Percentiles rank a stretch among this genome's conserved stretches.
Conservation (phyloP, 2,329 filamentous ascomycete genomes). For the Ophiostoma ulmi region DNA sequence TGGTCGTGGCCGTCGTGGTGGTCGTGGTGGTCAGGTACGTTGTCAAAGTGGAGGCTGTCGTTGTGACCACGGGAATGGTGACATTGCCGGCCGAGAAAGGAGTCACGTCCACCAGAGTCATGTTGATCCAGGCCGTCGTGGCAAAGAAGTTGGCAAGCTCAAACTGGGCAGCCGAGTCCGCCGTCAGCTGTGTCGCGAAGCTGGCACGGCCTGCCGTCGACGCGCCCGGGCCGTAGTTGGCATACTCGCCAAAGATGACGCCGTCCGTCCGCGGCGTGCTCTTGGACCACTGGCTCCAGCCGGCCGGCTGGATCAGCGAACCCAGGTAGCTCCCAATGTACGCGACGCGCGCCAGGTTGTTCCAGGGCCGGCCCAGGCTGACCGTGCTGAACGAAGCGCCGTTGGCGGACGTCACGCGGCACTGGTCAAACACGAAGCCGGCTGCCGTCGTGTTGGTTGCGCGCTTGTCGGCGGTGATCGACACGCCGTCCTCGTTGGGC, state of each 20-base stretch:
- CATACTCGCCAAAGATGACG: constrained; percentile 46
- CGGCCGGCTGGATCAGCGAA: constrained; percentile 32
- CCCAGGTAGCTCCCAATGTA: constrained; percentile 36
- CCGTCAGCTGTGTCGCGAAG: constrained; percentile 19
- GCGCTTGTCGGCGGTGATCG: constrained; percentile 29
- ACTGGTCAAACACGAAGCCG: constrained; percentile 46
- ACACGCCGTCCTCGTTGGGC: constrained; percentile 28
- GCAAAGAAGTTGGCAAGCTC: constrained; percentile 40
- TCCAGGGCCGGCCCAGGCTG: constrained; percentile 48
- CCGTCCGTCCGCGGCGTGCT: constrained; percentile 33
- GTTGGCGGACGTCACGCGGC: constrained; percentile 33
- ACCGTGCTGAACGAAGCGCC: constrained; percentile 28
- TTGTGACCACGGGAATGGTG: background rate
- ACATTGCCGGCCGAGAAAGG: constrained; percentile 32
- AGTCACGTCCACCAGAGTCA: constrained; percentile 36
- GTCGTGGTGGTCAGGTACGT: background rate
- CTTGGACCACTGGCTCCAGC: constrained; percentile 46
- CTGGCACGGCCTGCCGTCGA: background rate
- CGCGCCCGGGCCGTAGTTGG: constrained; percentile 22
- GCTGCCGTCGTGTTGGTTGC: constrained; percentile 35
- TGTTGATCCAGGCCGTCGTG: constrained; percentile 40
- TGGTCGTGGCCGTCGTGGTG: background rate
- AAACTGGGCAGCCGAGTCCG: constrained; percentile 34
- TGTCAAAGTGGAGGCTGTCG: background rate
- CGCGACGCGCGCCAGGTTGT: constrained; percentile 43